Conservation (phyloP, 2,329 filamentous ascomycete genomes). For the Fusarium nematophilum region DNA sequence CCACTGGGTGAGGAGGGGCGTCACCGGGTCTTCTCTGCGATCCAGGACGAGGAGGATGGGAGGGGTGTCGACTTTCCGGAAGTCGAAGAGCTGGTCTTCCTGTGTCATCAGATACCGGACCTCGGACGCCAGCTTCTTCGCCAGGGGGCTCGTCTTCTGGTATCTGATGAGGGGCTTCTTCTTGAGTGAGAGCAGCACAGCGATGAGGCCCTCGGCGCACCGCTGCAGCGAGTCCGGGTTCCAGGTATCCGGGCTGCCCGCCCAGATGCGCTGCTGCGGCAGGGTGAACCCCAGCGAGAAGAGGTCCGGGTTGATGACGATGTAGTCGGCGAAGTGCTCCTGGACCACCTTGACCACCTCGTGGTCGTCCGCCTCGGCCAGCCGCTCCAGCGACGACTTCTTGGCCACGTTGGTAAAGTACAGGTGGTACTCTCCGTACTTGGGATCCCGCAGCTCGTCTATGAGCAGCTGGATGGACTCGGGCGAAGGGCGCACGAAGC, state of each 20-base stretch:
- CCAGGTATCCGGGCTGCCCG: conserved; percentile 85
- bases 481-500: conserved; percentile 90
- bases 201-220: conserved; percentile 87
- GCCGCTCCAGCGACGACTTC: conserved; percentile 91
- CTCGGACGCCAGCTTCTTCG: conserved; percentile 94
- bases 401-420: conserved; percentile 98
- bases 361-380: conserved; percentile 97
- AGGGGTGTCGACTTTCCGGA: conserved; percentile 92
- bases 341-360: conserved; percentile 95
- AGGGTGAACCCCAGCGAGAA: conserved; percentile 82
- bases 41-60: conserved; percentile 93
- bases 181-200: conserved; percentile 87
- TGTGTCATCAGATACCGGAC: conserved; percentile 93
- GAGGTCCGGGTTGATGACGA: conserved; percentile 94
- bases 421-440: conserved; percentile 96
- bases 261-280: conserved; percentile 83
- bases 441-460: conserved; percentile 94
- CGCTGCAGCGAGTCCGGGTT: conserved; percentile 88
- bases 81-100: conserved; percentile 96
- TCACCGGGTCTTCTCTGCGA: conserved; percentile 92
- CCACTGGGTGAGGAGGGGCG: conserved; percentile 95
- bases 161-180: conserved; percentile 97
- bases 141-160: conserved; percentile 87
- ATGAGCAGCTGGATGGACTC: conserved; percentile 94
- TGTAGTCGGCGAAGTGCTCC: conserved; percentile 96